Percentiles rank a stretch among this genome's conserved stretches.
phyloP scores from a whole-genome alignment of 2,329 filamentous ascomycete species.

The Purpureocillium lavendulum region DNA sequence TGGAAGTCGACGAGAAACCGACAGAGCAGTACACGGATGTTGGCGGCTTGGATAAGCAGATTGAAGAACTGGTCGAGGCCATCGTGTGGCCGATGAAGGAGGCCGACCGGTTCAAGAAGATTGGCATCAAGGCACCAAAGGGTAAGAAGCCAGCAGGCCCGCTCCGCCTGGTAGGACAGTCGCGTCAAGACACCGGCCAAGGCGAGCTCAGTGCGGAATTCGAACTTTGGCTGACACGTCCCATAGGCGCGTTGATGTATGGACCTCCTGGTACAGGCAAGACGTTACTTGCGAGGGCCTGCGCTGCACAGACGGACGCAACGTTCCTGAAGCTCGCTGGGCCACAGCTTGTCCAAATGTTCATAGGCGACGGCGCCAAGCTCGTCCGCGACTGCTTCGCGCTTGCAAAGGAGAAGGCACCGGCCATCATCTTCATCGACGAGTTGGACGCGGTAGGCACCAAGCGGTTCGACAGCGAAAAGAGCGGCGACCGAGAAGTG shows the following conservation, averaged over 20 bases:
- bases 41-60: slow-evolving; percentile 95
- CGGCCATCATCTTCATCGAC: slow-evolving; percentile 99
- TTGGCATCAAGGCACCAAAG: slow-evolving; percentile 98
- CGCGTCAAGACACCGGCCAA: too few relatives aligned
- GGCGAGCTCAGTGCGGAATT: too few relatives aligned
- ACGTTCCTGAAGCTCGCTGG: slow-evolving; percentile 98
- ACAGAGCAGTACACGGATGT: slow-evolving; percentile 99
- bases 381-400: slow-evolving; percentile 96
- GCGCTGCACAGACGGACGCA: slow-evolving; percentile 94
- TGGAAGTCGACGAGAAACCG: slow-evolving; percentile 99
- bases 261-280: slow-evolving; percentile 87
- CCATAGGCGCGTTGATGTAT: slow-evolving; percentile 89
- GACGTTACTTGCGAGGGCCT: slow-evolving; percentile 87
- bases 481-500: slow-evolving; percentile 94
- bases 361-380: slow-evolving; percentile 97
- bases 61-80: slow-evolving; percentile 95
- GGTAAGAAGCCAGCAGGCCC: slow-evolving; percentile 43
- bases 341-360: slow-evolving; percentile 98
- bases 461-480: slow-evolving; percentile 97
- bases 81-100: slow-evolving; percentile 99
- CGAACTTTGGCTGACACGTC: neutral
- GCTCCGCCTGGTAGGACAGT: too few relatives aligned
- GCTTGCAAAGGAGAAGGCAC: slow-evolving; percentile 95
- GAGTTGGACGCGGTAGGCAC: slow-evolving; percentile 97
- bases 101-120: slow-evolving; percentile 98